Evolutionary conservation across 345 rosid genomes (phyloP).

Genomic region (Brassica rapa): DNA sequence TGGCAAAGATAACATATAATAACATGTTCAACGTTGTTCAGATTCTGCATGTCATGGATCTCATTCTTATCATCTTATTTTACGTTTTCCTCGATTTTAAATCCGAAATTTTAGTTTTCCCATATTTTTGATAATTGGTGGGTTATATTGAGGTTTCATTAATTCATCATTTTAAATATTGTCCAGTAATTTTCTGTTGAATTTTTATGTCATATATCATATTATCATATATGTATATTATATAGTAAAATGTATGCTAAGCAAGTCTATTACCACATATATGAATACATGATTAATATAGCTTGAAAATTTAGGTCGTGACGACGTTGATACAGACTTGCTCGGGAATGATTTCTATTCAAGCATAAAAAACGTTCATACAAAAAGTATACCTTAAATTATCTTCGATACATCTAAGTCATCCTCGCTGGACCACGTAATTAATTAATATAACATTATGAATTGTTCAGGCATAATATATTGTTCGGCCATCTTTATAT

Average conservation of each 20-base stretch:
- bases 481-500: no score
- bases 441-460: no score
- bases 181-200: neutral
- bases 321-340: constrained; percentile 17
- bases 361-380: neutral
- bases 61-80: constrained; percentile 31
- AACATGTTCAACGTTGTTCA: constrained; percentile 25
- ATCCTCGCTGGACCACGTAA: no score
- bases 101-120: neutral
- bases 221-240: neutral
- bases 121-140: neutral
- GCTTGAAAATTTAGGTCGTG: neutral
- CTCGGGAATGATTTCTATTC: neutral
- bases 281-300: neutral
- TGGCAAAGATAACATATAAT: constrained; percentile 36
- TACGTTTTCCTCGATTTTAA: neutral
- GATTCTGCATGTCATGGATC: constrained; percentile 28
- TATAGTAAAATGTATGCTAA: neutral
- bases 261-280: neutral
- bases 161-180: neutral
- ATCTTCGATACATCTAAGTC: neutral
- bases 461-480: no score
- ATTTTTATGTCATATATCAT: neutral
- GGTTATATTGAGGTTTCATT: neutral
- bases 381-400: neutral